Conservation (phyloP, 1,284 basidiomycete species). For the Apiotrichum sp. region DNA sequence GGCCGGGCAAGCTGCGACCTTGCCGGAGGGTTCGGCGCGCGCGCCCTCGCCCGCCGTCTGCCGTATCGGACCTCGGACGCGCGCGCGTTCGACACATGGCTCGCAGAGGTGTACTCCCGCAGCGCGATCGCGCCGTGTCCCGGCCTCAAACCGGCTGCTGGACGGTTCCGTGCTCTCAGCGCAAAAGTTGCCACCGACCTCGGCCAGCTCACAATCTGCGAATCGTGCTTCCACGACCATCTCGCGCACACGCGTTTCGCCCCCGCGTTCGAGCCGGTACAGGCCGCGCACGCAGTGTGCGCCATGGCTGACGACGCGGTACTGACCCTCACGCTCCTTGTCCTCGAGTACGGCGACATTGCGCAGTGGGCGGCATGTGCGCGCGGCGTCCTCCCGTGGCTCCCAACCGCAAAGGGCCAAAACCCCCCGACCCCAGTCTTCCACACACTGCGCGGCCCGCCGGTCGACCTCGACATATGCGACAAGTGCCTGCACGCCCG, state of each 20-base stretch:
- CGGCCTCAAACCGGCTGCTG: not conserved
- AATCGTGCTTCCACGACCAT: constrained; percentile 1
- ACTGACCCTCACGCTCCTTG: not conserved
- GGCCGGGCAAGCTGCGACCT: not conserved
- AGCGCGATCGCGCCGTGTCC: not conserved
- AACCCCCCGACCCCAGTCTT: not conserved
- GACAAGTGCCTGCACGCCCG: not conserved
- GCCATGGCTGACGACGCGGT: not conserved
- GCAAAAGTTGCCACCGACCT: not conserved
- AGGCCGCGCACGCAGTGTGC: not conserved
- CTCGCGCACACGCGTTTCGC: not conserved
- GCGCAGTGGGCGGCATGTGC: not conserved
- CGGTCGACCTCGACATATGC: not conserved
- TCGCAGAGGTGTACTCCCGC: not conserved
- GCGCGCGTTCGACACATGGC: not conserved
- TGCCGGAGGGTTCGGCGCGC: not conserved
- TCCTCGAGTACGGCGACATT: not conserved
- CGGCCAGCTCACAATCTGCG: not conserved
- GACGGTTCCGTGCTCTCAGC: too few species aligned
- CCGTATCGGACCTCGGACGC: not conserved
- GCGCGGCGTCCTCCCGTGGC: not conserved
- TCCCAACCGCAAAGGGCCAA: not conserved
- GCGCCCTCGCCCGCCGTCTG: not conserved
- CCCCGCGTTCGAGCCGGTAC: not conserved
- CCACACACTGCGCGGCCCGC: not conserved